Conservation (phyloP, 805 yeast genomes). For the Spathaspora hagerdaliae region DNA sequence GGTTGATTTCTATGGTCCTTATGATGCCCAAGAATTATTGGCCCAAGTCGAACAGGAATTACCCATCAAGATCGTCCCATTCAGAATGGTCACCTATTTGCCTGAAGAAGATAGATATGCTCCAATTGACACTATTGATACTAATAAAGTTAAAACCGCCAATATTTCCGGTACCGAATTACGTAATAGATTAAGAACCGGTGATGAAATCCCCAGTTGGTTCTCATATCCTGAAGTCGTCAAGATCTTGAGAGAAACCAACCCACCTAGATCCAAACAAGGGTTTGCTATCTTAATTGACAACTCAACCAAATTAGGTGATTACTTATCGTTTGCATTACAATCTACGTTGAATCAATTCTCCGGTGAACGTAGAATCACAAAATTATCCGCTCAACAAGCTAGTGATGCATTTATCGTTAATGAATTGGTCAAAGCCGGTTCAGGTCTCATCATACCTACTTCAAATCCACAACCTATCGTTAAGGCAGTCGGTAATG, state of each 20-base stretch:
- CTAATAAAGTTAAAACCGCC: constrained; percentile 68
- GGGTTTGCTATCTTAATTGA: constrained; percentile 72
- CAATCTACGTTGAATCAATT: constrained; percentile 89
- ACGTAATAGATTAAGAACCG: constrained; percentile 80
- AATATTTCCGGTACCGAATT: constrained; percentile 94
- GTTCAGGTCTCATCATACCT: constrained; percentile 77
- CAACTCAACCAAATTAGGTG: constrained; percentile 41
- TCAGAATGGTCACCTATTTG: constrained; percentile 93
- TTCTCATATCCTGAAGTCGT: constrained; percentile 97
- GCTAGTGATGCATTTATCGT: constrained; percentile 52
- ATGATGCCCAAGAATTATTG: constrained; percentile 91
- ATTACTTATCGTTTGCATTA: constrained; percentile 68
- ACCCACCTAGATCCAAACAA: constrained; percentile 87
- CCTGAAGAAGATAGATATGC: constrained; percentile 95
- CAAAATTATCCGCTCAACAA: constrained; percentile 42
- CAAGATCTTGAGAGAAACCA: constrained; percentile 80
- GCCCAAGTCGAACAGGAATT: constrained; percentile 72
- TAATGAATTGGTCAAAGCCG: constrained; percentile 79
- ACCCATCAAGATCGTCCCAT: constrained; percentile 88
- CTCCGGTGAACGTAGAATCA: constrained; percentile 77
- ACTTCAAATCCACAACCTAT: constrained; percentile 50
- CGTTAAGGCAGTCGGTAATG: constrained; percentile 50
- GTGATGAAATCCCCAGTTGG: constrained; percentile 92
- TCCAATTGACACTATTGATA: constrained; percentile 87
- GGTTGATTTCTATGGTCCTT: constrained; percentile 93